Base-by-base conservation (phyloP, 176 grass and related monocot species). In the Triticum urartu region DNA sequence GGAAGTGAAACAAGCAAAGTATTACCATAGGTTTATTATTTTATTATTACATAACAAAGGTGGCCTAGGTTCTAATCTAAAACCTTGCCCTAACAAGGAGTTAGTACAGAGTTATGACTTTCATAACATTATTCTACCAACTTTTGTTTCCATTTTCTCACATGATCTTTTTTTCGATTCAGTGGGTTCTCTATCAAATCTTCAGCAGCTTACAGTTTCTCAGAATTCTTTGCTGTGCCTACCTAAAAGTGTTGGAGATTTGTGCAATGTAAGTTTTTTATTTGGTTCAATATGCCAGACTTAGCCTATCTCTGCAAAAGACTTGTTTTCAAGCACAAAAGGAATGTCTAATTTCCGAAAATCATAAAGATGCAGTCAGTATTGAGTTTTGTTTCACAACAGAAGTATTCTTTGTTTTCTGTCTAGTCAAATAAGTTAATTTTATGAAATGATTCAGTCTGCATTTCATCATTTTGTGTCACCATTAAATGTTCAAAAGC, bases 171-270 rank as follows among this genome's bases (percentile, higher is more conserved):
- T 82, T 9, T 9, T 81, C 54, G 58, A 48, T 90, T 73, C 80
- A 98, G 93, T 98, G 93, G 92, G 96, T 69, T 98, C 77, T 88
- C 82, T 98, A 61, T 93, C 88, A 48, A 92, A 86, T 80, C 96
- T 98, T 72, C 90, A 98, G 67, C 90, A 86, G 73, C 75, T 98
- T 82, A 94, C 90, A 72, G 76, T 98, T 86, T 91, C 79, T 78
- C 83, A 90, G 72, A 98, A 98, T 85, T 94, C 88, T 76, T 95
- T 94, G 54, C 60, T 78, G 80, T 85, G 68, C 81, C 87, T 98
- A 61, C 97, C 93, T 77, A 92, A 91, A 69, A 91, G 84, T 83
- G 34, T 98, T n/a, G 97, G 93, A 69, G 66, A 95, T 91, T 80
- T 98, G 81, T 83, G 12, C 64, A 98, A 88, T 87, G 97, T 96